Evolutionary conservation across 352 stramenopile genomes (phyloP).

Genomic region (Aphanomyces stellatus): DNA sequence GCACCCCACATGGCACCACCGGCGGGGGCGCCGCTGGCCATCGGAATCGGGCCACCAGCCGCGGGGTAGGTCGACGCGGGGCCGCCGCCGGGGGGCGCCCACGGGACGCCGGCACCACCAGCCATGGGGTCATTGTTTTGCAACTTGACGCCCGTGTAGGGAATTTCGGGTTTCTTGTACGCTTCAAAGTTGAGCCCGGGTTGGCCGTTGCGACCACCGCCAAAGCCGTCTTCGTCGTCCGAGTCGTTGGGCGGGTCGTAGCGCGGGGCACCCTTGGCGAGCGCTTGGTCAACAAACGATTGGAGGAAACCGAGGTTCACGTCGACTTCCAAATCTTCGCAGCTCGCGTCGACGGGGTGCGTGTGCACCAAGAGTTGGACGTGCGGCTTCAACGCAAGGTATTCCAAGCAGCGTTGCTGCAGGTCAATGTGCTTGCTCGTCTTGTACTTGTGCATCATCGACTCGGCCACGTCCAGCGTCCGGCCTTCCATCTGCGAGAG

Average conservation of each 20-base stretch:
- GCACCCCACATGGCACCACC: conserved; percentile 30
- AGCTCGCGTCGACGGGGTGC: conserved; percentile 96
- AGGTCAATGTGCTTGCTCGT: conserved; percentile 93
- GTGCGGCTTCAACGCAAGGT: conserved; percentile 91
- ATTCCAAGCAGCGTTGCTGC: conserved; percentile 98
- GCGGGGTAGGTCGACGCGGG: conserved; percentile 1
- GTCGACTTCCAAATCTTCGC: conserved; percentile 93
- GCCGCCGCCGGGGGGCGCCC: conserved; percentile 30
- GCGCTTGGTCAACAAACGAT: conserved; percentile 89
- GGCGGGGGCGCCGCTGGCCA: conserved; percentile 25
- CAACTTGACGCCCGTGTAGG: conserved; percentile 63
- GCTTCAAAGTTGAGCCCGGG: conserved; percentile 82
- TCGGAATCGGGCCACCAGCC: conserved; percentile 19
- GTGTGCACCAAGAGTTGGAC: conserved; percentile 84
- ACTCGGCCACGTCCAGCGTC: conserved; percentile 81
- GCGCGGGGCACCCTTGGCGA: conserved; percentile 84
- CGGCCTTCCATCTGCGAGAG: conserved; percentile 91
- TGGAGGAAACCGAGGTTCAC: conserved; percentile 94
- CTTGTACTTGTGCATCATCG: conserved; percentile 96
- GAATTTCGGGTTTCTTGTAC: conserved; percentile 86
- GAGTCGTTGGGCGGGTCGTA: conserved; percentile 95
- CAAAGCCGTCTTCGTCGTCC: conserved; percentile 87
- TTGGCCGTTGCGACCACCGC: conserved; percentile 19
- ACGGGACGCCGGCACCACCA: conserved; percentile 55
- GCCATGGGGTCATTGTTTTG: conserved; percentile 44